Conservation (phyloP, 192 early-diverging fungal species). For the Piromyces sp. region DNA sequence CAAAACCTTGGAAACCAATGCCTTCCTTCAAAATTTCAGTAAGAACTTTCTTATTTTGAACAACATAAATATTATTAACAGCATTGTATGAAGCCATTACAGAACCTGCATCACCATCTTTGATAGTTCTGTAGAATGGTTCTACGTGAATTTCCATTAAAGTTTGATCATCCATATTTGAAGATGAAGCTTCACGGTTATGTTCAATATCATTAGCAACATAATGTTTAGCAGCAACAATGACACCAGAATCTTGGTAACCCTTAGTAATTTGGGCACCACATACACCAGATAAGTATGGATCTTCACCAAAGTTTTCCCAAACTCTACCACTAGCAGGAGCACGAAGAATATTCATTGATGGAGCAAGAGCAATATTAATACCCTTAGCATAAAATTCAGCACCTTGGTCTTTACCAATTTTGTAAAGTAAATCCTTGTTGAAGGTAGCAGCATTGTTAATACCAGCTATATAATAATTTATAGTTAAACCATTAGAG, state of each 20-base stretch:
- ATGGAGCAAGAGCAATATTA: constrained; percentile 30
- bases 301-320: constrained; percentile 21
- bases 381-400: constrained; percentile 37
- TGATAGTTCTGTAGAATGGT: constrained; percentile 30
- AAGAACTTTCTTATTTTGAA: constrained; percentile 26
- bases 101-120: constrained; percentile 29
- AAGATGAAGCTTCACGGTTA: constrained; percentile 7
- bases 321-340: constrained; percentile 4
- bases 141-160: constrained; percentile 36
- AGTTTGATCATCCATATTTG: constrained; percentile 31
- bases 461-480: constrained; percentile 8
- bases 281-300: constrained; percentile 16
- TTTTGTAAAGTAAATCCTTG: constrained; percentile 14
- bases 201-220: constrained; percentile 32
- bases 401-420: constrained; percentile 24
- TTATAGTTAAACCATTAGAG: too few species aligned
- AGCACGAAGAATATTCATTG: constrained; percentile 17
- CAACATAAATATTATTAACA: constrained; percentile 33
- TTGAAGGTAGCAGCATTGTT: constrained; percentile 47
- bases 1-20: constrained; percentile 39
- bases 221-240: constrained; percentile 31
- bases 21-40: constrained; percentile 26
- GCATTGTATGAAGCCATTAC: constrained; percentile 47
- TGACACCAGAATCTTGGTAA: constrained; percentile 27
- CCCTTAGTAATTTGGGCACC: constrained; percentile 15